Base-by-base conservation (phyloP, 2,329 filamentous ascomycete genomes). In the Aspergillus japonicus region DNA sequence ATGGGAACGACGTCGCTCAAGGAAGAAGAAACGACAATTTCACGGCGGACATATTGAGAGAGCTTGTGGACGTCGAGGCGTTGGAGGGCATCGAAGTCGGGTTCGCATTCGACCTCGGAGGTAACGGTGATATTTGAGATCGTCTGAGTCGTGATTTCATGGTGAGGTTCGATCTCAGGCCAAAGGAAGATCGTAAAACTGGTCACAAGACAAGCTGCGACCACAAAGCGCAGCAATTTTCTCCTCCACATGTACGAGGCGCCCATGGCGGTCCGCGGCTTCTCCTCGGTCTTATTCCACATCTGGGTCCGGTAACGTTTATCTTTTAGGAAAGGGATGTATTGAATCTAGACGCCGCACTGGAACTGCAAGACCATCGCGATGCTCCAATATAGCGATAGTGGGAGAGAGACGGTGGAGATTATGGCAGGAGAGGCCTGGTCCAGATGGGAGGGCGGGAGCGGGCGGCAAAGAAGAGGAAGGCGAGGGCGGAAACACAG, bases 231-330 rank as follows among this genome's bases (percentile, higher is more conserved):
- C 42, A 71, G 19, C 10, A 72, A 54, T 56, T 69, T 73, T 60
- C 70, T 74, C 66, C 68, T 74, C 69, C 70, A 70, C 26, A 71
- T 65, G 66, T 68, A 71, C 29, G 72, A 72, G 35, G 68, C 62
- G 24, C 65, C 68, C 50, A 66, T 68, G 24, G 67, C 53, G 16
- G 56, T 39, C n/a, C 57, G 56, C 35, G 64, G 51, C 50, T 66
- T 64, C 52, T 73, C 69, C 47, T 66, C 64, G 47, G 62, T 44
- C 50, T 68, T 69, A 47, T 67, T 56, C 31, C 71, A 53, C 70
- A 73, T 73, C 33, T 26, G 42, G 29, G n/a, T 48, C 11, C 24
- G 11, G 21, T 8, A 14, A 14, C 33, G 5, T 33, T 31, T 12
- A 47, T 16, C 5, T 53, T 14, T 6, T 23, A 16, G 19, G 19